Conservation (phyloP, 768 basidiomycete species). For the Lactarius indigo region DNA sequence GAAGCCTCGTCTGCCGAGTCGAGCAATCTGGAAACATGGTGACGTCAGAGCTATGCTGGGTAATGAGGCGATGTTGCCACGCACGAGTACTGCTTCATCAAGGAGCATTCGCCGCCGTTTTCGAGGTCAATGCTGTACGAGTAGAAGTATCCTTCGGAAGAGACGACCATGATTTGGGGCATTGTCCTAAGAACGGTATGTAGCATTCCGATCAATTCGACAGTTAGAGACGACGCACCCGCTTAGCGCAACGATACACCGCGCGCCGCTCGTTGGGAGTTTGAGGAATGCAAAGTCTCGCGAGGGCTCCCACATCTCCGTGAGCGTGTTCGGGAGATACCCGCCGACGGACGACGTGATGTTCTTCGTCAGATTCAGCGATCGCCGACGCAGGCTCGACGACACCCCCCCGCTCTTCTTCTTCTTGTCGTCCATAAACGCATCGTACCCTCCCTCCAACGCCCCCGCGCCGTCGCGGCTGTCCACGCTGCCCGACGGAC, state of each 20-base stretch:
- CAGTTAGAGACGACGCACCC: constrained; percentile 46
- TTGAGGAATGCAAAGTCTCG: constrained; percentile 91
- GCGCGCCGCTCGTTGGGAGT: constrained; percentile 70
- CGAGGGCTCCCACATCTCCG: constrained; percentile 96
- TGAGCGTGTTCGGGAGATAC: constrained; percentile 82
- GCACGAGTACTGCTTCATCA: constrained; percentile 91
- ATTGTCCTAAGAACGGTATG: constrained; percentile 55
- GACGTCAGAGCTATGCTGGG: background rate
- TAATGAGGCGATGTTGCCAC: constrained; percentile 18
- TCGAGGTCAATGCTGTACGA: constrained; percentile 95
- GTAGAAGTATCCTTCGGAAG: constrained; percentile 94
- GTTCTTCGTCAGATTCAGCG: constrained; percentile 69
- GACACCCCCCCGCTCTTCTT: constrained; percentile 48
- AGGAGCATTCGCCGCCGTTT: constrained; percentile 88
- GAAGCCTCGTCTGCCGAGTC: constrained; percentile 30
- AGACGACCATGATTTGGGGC: constrained; percentile 96
- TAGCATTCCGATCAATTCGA: background rate
- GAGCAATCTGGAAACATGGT: constrained; percentile 25
- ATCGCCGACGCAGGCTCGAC: constrained; percentile 62
- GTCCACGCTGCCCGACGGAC: constrained; percentile 65
- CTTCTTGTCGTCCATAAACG: constrained; percentile 76
- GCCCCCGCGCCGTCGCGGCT: constrained; percentile 56
- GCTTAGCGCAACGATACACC: constrained; percentile 86
- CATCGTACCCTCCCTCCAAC: constrained; percentile 79
- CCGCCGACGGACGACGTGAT: constrained; percentile 78